Base-by-base conservation (phyloP, 805 yeast species). In the Kuraishia cidri region DNA sequence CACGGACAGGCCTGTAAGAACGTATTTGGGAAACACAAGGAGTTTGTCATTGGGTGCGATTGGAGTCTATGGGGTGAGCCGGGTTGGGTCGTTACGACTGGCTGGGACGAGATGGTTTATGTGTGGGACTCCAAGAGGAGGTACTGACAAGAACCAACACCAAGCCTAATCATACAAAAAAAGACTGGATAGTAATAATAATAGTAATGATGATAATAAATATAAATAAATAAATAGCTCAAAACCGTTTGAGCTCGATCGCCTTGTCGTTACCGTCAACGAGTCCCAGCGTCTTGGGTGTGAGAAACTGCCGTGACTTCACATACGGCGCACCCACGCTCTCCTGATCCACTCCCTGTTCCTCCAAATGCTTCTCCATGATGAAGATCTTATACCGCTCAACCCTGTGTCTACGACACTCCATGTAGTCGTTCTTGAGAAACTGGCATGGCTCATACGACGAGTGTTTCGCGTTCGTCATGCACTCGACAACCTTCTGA, bases 51-150 rank as follows among this genome's bases (percentile, higher is more conserved):
- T 44, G 97, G 94, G 12, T 81, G 88, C 41, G 97, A 92, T 60
- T 92, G 95, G 83, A 80, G 94, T 42, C 56, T 92, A 32, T 90
- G 97, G 97, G 98, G 97, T 3, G 79, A 77, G 44, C 94, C 92
- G 2, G 97, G 97, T 1, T 88, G 92, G 87, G 87, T 81, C 12
- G 94, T 92, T 7, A 79, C 95, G 11, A 79, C 88, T 0, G 96
- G 95, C 2, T 90, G 96, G 95, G 98, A 90, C 60, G 95, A 90
- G 49, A 86, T 85, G 81, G 79, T 87, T 5, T 79, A 81, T 50
- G 70, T 92, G 6, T 92, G 95, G 94, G 87, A 82, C 44, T 73
- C 83, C 1, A 69, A 72, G 16, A 38, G 39, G 30, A 30, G n/a
- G 20, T 28, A 35, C n/a, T n/a, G n/a, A n/a, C n/a, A n/a, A n/a